These are phyloP conservation scores for Cetradonia linearis DNA, from an alignment of 495 filamentous ascomycete genomes.

Conservation along the genomic window DNA sequence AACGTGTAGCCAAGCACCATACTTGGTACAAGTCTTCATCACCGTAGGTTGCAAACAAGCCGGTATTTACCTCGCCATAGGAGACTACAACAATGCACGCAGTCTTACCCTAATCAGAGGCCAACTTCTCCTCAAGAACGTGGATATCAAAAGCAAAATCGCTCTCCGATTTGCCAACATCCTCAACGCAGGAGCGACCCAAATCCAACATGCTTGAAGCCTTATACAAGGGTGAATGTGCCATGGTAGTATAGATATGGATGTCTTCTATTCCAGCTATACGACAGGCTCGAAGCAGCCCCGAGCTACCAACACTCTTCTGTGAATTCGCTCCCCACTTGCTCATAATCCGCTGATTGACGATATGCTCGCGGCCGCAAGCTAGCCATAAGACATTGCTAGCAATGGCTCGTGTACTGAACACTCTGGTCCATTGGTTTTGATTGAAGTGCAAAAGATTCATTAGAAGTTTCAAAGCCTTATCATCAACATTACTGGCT, in stretches of 20 bases:
- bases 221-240: slow-evolving; percentile 74
- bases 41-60: slow-evolving; percentile 59
- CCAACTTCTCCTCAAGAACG: slow-evolving; percentile 44
- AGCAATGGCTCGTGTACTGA: slow-evolving; percentile 84
- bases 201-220: slow-evolving; percentile 74
- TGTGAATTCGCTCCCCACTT: slow-evolving; percentile 17
- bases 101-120: slow-evolving; percentile 32
- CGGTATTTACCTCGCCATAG: slow-evolving; percentile 86
- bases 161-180: slow-evolving; percentile 41
- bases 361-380: slow-evolving; percentile 59
- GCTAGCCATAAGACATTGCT: slow-evolving; percentile 77
- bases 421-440: slow-evolving; percentile 44
- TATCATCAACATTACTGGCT: slow-evolving; percentile 63
- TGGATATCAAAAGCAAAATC: slow-evolving; percentile 60
- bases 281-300: slow-evolving; percentile 56
- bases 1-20: slow-evolving; percentile 80
- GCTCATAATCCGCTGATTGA: slow-evolving; percentile 33
- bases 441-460: slow-evolving; percentile 56
- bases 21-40: slow-evolving; percentile 56
- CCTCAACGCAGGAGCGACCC: slow-evolving; percentile 56
- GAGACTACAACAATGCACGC: slow-evolving; percentile 70
- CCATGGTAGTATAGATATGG: slow-evolving; percentile 67
- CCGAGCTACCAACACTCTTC: slow-evolving; percentile 53
- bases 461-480: slow-evolving; percentile 56
- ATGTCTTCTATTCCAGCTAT: slow-evolving; percentile 53